Evolutionary conservation across 2,329 filamentous ascomycete genomes (phyloP), one percentile per base, ranked within the genome.

Genomic region (Xylaria sp.): DNA sequence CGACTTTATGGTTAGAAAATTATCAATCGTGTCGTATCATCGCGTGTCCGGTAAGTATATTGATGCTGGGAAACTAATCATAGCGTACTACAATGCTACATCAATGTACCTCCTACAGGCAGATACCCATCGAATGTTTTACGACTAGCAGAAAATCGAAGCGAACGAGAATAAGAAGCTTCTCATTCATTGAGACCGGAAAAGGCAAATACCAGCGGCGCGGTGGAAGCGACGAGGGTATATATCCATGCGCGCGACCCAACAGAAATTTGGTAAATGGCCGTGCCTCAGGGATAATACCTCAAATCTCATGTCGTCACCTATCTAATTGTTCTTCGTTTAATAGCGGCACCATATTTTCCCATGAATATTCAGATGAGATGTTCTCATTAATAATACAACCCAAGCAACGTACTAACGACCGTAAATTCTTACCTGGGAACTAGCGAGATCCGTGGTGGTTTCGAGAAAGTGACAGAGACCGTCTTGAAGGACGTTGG

Each of bases 281-380:
- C 52, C 57, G 62, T 64, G 44, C 41, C 31, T 51, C 61, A 20
- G 61, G 52, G 52, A 41, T 20, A 28, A 20, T 7, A 20, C 34
- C 13, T 48, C 41, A 8, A 23, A 48, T 15, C 12, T 37, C 31
- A 25, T 48, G 5, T 44, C 34, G 18, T 12, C 10, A 34, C 5
- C 28, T 28, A 28, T 28, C 28, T 28, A 28, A 6, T 28, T 28
- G 28, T 28, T 28, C 28, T 28, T 28, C 28, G 5, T 28, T 28
- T 28, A 46, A 4, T 6, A 10, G 23, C 10, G 20, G 15, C 3
- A 3, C 31, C 7, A 13, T 12, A 23, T 63, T 46, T 46, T 4
- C 61, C 31, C 3, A 13, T n/a, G 9, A 8, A 48, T 37, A 25
- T 15, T 34, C 8, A 9, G 2, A 12, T 28, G 18, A 7, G 6